phyloP scores from a whole-genome alignment of 1,284 basidiomycete species.

The Puccinia triticina region DNA sequence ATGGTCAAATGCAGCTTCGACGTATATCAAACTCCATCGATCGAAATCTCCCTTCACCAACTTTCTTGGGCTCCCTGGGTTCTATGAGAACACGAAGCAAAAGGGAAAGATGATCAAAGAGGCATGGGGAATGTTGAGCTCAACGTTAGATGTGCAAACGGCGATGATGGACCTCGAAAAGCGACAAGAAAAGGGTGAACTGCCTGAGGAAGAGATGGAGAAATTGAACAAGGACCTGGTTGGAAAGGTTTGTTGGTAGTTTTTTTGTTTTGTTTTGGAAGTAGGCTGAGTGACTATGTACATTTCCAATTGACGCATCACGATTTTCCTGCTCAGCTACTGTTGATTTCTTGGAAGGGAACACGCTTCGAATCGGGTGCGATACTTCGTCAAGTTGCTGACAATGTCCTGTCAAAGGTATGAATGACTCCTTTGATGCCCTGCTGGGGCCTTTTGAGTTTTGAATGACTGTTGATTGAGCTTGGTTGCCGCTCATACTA shows the following conservation, averaged over 20 bases:
- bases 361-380: slow-evolving; percentile 79
- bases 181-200: slow-evolving; percentile 52
- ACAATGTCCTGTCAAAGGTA: slow-evolving; percentile 49
- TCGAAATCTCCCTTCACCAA: slow-evolving; percentile 67
- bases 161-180: slow-evolving; percentile 83
- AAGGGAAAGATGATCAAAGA: slow-evolving; percentile 76
- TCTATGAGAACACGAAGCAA: slow-evolving; percentile 92
- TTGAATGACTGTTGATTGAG: not conserved
- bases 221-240: slow-evolving; percentile 92
- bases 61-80: slow-evolving; percentile 82
- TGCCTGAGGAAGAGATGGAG: slow-evolving; percentile 68
- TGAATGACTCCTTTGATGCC: not conserved
- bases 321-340: slow-evolving; percentile 67
- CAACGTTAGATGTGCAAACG: slow-evolving; percentile 68
- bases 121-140: slow-evolving; percentile 88
- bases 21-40: slow-evolving; percentile 74
- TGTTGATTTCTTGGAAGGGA: slow-evolving; percentile 92
- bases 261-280: not conserved
- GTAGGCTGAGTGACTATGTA: not conserved
- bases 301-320: not conserved
- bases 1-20: slow-evolving; percentile 90
- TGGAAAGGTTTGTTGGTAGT: slow-evolving; percentile 70
- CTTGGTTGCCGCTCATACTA: not conserved
- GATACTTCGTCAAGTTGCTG: slow-evolving; percentile 55
- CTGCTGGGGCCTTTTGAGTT: not conserved